These are phyloP conservation scores for Hymenotorrendiella dingleyae DNA, from an alignment of 2,329 filamentous ascomycete genomes.

Conservation along the genomic window DNA sequence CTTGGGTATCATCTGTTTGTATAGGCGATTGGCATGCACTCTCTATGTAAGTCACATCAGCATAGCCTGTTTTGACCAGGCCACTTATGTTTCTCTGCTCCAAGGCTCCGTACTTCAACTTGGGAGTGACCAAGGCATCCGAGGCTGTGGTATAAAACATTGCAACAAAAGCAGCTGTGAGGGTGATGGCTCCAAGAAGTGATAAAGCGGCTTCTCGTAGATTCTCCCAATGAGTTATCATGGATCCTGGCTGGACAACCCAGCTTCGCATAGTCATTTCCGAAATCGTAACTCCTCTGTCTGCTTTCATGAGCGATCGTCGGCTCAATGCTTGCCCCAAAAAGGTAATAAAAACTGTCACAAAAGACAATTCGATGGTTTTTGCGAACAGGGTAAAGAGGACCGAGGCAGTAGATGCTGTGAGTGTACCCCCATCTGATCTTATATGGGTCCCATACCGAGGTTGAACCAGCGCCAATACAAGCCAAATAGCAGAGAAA, in stretches of 20 bases:
- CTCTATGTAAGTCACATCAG: constrained; percentile 52
- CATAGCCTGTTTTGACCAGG: constrained; percentile 55
- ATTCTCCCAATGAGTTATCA: constrained; percentile 63
- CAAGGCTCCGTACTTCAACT: constrained; percentile 54
- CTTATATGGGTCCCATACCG: constrained; percentile 53
- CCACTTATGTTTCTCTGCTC: constrained; percentile 46
- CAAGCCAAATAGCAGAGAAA: constrained; percentile 58
- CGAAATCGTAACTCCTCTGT: constrained; percentile 62
- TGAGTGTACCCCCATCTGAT: constrained; percentile 40
- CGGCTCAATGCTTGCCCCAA: constrained; percentile 69
- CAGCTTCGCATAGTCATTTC: constrained; percentile 73
- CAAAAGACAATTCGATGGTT: constrained; percentile 69
- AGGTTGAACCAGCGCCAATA: constrained; percentile 54
- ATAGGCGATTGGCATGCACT: constrained; percentile 58
- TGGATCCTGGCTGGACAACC: constrained; percentile 66
- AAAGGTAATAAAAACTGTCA: constrained; percentile 68
- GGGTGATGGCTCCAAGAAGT: constrained; percentile 56
- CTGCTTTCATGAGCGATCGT: constrained; percentile 37
- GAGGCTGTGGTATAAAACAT: constrained; percentile 74
- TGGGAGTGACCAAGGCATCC: constrained; percentile 68
- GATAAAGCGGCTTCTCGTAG: constrained; percentile 59
- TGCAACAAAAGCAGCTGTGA: constrained; percentile 59
- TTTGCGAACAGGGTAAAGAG: constrained; percentile 65
- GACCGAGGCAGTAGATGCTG: constrained; percentile 57
- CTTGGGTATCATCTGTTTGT: constrained; percentile 31